Evolutionary conservation across 805 yeast genomes (phyloP).

Genomic region (Komagataella pseudopastoris): DNA sequence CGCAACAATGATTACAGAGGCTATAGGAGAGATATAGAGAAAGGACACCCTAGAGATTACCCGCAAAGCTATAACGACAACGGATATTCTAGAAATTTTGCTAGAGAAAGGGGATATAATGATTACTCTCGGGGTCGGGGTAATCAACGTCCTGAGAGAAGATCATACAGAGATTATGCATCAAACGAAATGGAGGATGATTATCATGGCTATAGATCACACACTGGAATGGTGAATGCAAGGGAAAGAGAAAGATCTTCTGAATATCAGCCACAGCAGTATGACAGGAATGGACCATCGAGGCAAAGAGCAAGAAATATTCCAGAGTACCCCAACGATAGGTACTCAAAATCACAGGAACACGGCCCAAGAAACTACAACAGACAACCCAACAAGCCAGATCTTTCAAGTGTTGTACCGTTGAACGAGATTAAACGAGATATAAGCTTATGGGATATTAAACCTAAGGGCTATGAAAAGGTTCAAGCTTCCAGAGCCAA

Average conservation of each 20-base stretch:
- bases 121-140: background rate
- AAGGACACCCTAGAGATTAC: constrained; percentile 2
- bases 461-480: constrained; percentile 61
- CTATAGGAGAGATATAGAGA: constrained; percentile 4
- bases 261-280: background rate
- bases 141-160: background rate
- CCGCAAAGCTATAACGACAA: background rate
- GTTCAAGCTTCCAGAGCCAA: constrained; percentile 70
- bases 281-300: constrained; percentile 7
- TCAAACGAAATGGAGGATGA: background rate
- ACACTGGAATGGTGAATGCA: background rate
- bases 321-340: constrained; percentile 8
- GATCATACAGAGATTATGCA: background rate
- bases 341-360: constrained; percentile 5
- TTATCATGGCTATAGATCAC: background rate
- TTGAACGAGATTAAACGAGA: constrained; percentile 37
- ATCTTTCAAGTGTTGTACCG: constrained; percentile 26
- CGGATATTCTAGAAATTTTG: background rate
- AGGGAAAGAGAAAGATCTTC: background rate
- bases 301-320: constrained; percentile 11
- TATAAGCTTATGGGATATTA: constrained; percentile 54
- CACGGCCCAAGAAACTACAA: constrained; percentile 7
- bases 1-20: constrained; percentile 7
- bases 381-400: constrained; percentile 11
- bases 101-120: background rate